Evolutionary conservation across 1,284 basidiomycete species (phyloP).

Genomic region (Apiotrichum sp.): DNA sequence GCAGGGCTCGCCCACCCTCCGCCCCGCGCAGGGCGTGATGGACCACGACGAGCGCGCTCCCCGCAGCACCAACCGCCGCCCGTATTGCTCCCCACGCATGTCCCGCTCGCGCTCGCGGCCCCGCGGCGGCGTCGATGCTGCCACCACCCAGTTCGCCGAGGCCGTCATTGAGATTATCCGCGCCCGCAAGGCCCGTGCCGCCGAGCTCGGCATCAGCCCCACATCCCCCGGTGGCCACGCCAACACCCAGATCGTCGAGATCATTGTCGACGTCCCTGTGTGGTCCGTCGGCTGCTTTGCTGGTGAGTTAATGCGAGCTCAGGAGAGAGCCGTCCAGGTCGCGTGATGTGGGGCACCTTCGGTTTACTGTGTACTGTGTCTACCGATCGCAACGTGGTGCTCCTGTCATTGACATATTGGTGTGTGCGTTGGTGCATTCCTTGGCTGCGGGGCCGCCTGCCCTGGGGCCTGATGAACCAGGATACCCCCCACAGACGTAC

Average conservation of each 20-base stretch:
- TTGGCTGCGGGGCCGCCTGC: not conserved
- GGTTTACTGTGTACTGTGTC: no score
- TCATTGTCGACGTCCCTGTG: slow-evolving; percentile 46
- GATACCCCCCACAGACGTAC: no score
- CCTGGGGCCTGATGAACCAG: no score
- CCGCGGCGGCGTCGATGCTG: slow-evolving; percentile 9
- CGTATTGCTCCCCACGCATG: slow-evolving; percentile 13
- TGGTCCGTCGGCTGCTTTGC: slow-evolving; percentile 45
- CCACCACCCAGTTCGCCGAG: slow-evolving; percentile 9
- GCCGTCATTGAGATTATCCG: slow-evolving; percentile 3
- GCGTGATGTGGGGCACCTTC: not conserved
- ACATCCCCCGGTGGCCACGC: slow-evolving; percentile 2
- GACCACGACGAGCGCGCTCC: not conserved
- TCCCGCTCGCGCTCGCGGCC: slow-evolving; percentile 13
- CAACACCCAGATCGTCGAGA: slow-evolving; percentile 36
- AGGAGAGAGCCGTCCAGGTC: not conserved
- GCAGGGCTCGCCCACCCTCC: not conserved
- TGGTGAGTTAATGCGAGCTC: slow-evolving; percentile 26
- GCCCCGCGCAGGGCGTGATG: slow-evolving; percentile 2
- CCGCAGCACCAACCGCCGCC: slow-evolving; percentile 1
- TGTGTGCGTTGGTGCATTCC: not conserved
- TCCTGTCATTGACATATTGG: no score
- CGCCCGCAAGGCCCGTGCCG: slow-evolving; percentile 9
- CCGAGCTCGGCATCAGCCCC: slow-evolving; percentile 3
- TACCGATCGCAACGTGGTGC: no score